These are phyloP conservation scores for Lotmaria passim DNA, from an alignment of 208 protist species.

Conservation along the genomic window DNA sequence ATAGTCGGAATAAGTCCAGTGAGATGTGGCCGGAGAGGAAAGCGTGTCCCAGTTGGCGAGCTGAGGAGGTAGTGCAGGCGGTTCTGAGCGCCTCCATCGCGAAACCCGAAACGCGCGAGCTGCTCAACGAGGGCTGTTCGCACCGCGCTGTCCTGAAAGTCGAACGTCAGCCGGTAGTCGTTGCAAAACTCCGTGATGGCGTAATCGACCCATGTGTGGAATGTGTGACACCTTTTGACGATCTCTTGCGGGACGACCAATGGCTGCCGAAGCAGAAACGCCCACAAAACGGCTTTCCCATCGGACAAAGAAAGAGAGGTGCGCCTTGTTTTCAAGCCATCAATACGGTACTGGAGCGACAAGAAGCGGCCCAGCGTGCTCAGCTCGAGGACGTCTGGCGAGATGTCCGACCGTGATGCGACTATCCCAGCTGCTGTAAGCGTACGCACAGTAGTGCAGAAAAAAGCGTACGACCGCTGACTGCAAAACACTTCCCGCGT, in stretches of 20 bases:
- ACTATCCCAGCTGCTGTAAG: conserved; percentile 48
- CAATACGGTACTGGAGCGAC: conserved; percentile 68
- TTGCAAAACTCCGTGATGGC: conserved; percentile 50
- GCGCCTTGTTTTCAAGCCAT: not conserved
- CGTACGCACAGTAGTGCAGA: conserved; percentile 34
- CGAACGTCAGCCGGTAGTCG: conserved; percentile 45
- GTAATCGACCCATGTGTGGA: conserved; percentile 51
- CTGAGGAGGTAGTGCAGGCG: conserved; percentile 62
- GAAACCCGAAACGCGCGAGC: conserved; percentile 51
- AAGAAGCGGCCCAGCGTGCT: conserved; percentile 62
- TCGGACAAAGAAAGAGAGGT: conserved; percentile 52
- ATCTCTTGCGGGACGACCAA: conserved; percentile 27
- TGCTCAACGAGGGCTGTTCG: conserved; percentile 40
- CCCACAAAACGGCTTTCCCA: conserved; percentile 78
- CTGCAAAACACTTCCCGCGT: conserved; percentile 53
- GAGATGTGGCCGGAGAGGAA: conserved; percentile 30
- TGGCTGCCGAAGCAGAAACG: conserved; percentile 61
- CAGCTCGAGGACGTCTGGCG: conserved; percentile 38
- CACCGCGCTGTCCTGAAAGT: conserved; percentile 23
- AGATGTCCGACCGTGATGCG: conserved; percentile 17
- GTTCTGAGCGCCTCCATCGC: conserved; percentile 32
- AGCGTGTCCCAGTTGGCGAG: conserved; percentile 34
- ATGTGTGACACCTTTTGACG: conserved; percentile 42
- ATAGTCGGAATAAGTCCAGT: conserved; percentile 33
- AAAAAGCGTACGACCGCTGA: conserved; percentile 38